Percentiles rank a stretch among this genome's conserved stretches.
Conservation (phyloP, 345 rosid genomes). For the Arabidopsis arenosa region DNA sequence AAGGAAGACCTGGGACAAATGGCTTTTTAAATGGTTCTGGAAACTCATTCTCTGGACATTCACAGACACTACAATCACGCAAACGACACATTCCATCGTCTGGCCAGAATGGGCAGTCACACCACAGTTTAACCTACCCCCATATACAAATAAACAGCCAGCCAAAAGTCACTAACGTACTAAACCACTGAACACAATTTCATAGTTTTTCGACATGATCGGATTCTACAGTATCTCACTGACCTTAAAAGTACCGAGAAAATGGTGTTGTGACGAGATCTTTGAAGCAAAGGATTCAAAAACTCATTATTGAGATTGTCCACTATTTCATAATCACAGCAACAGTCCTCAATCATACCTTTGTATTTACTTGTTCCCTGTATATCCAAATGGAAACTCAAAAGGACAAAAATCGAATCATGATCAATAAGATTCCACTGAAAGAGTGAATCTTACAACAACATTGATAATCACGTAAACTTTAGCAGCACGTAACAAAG, state of each 20-base stretch:
- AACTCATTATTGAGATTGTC: conserved; percentile 73
- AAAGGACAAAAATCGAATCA: not conserved
- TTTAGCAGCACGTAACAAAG: no score
- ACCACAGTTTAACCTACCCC: conserved; percentile 85
- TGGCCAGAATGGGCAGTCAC: conserved; percentile 98
- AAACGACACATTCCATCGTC: conserved; percentile 97
- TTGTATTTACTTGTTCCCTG: conserved; percentile 58
- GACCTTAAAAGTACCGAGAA: conserved; percentile 91
- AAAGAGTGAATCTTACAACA: no score
- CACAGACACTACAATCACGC: conserved; percentile 97
- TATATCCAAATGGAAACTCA: conserved; percentile 1
- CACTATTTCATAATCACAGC: conserved; percentile 91
- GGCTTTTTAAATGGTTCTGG: conserved; percentile 76
- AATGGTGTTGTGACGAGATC: conserved; percentile 86
- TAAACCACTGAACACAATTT: not conserved
- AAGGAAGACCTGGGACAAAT: conserved; percentile 55
- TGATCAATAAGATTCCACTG: no score
- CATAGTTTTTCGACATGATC: not conserved
- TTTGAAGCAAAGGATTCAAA: conserved; percentile 77
- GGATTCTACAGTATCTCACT: conserved; percentile 20
- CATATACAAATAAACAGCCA: not conserved
- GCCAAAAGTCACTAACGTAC: not conserved
- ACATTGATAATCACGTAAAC: no score
- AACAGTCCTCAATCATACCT: conserved; percentile 91
- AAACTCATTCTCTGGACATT: conserved; percentile 93